Conservation (phyloP, 768 basidiomycete species). For the Zangia roseola region DNA sequence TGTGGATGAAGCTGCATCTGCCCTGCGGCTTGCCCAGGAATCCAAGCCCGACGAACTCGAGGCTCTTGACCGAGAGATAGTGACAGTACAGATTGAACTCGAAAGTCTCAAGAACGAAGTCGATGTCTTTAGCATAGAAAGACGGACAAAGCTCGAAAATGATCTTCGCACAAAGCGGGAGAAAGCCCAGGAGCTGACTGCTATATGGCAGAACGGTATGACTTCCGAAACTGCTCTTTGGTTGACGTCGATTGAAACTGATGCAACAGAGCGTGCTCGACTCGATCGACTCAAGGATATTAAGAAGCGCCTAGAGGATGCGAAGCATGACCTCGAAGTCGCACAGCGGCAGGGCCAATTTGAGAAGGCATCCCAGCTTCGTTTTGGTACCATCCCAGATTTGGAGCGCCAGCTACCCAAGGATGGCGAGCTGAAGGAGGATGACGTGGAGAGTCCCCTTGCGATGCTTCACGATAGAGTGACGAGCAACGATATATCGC, state of each 20-base stretch:
- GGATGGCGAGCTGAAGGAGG: slow-evolving; percentile 45
- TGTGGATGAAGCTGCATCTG: slow-evolving; percentile 89
- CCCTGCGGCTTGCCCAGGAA: slow-evolving; percentile 85
- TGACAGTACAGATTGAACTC: slow-evolving; percentile 86
- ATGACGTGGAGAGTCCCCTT: slow-evolving; percentile 40
- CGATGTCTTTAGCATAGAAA: slow-evolving; percentile 79
- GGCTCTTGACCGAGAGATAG: slow-evolving; percentile 74
- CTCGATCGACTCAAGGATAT: slow-evolving; percentile 69
- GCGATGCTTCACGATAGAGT: slow-evolving; percentile 83
- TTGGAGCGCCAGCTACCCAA: slow-evolving; percentile 69
- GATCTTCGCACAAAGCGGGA: slow-evolving; percentile 59
- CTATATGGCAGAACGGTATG: slow-evolving; percentile 71
- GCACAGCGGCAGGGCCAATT: slow-evolving; percentile 88
- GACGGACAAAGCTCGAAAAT: slow-evolving; percentile 63
- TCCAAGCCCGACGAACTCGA: slow-evolving; percentile 86
- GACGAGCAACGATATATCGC: slow-evolving; percentile 84
- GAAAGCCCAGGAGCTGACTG: slow-evolving; percentile 59
- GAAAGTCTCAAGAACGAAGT: slow-evolving; percentile 87
- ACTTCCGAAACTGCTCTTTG: not conserved
- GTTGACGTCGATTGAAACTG: not conserved
- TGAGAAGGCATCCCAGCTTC: slow-evolving; percentile 78
- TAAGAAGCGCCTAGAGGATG: slow-evolving; percentile 74
- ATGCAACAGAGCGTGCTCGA: slow-evolving; percentile 55
- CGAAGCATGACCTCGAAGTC: slow-evolving; percentile 83
- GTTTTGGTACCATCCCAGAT: slow-evolving; percentile 83